Evolutionary conservation across 768 basidiomycete species (phyloP), one percentile per base, ranked within the genome.

Genomic region (Russula lepida): DNA sequence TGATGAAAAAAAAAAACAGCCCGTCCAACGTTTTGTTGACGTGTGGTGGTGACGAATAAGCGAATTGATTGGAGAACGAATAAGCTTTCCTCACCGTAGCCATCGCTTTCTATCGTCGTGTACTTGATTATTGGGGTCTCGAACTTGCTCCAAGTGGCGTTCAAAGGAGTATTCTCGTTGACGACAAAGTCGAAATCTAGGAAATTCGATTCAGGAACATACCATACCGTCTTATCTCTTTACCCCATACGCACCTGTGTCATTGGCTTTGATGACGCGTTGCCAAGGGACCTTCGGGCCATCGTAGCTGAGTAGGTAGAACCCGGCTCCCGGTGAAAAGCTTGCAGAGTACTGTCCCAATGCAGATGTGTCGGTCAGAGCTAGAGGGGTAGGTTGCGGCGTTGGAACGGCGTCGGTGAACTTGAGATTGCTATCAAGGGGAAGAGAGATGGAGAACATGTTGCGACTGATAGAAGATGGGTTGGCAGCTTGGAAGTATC

Each of bases 241-340:
- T 23, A 4, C 33, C 4, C 33, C 6, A 50, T 76, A 74, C 51
- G 69, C 41, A 71, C 77, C 65, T 54, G 74, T 63, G 39, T 79
- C 77, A 39, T 72, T 79, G 8, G 79, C 76, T 63, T 85, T 77
- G 27, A 91, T 68, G 19, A 98, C 78, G 68, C 81, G 86, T 73
- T 97, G 93, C 86, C 88, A 92, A 0, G 97, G 97, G 13, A 89
- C 80, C 25, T 79, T 79, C 3, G 94, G 95, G 1, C 95, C 95
- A 30, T 76, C 71, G 69, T 97, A 95, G 64, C 74, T 78, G 27
- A 95, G 75, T 13, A 92, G 73, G 72, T 95, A 97, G 72, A 88
- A 97, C 2, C 88, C 89, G 1, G 85, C 91, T 32, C 82, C 73
- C 1, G 97, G 92, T 1, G 93, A 97, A 76, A 98, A 97, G 60